These are phyloP conservation scores for Ceratocystis eucalypticola DNA, from an alignment of 2,329 filamentous ascomycete species.

Conservation along the genomic window DNA sequence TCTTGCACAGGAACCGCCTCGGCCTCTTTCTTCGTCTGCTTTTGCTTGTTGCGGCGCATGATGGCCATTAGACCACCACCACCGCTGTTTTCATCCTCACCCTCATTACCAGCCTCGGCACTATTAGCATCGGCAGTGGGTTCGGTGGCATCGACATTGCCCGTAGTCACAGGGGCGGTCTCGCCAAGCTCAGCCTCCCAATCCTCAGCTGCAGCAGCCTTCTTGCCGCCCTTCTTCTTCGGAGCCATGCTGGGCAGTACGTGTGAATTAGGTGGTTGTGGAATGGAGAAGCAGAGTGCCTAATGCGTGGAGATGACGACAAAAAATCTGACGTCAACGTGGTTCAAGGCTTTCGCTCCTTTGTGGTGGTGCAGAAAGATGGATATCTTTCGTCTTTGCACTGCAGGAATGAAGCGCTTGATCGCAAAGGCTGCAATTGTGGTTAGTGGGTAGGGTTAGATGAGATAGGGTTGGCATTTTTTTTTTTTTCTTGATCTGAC, in stretches of 20 bases:
- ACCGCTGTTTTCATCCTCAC: slow-evolving; percentile 40
- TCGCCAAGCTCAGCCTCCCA: slow-evolving; percentile 93
- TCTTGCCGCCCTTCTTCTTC: slow-evolving; percentile 83
- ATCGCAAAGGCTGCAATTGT: slow-evolving; percentile 4
- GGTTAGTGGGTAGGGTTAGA: background rate
- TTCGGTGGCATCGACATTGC: slow-evolving; percentile 23
- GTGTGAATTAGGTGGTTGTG: background rate
- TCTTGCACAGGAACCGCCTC: slow-evolving; percentile 54
- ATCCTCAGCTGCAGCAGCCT: slow-evolving; percentile 70
- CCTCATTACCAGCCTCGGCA: slow-evolving; percentile 36
- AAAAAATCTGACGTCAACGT: background rate
- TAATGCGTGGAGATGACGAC: background rate
- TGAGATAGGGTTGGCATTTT: background rate
- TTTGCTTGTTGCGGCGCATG: slow-evolving; percentile 68
- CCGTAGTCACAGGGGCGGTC: slow-evolving; percentile 45
- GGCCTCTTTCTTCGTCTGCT: slow-evolving; percentile 70
- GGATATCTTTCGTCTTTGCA: background rate
- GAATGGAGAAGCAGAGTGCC: background rate
- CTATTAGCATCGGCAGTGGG: slow-evolving; percentile 28
- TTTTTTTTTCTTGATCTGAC: slow-evolving; percentile 6
- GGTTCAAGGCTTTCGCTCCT: background rate
- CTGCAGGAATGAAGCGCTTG: background rate
- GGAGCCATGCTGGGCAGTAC: slow-evolving; percentile 53
- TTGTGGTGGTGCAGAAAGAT: background rate
- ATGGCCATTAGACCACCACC: slow-evolving; percentile 64